Conservation (phyloP, 2,329 filamentous ascomycete species). For the Aspergillus sp. region DNA sequence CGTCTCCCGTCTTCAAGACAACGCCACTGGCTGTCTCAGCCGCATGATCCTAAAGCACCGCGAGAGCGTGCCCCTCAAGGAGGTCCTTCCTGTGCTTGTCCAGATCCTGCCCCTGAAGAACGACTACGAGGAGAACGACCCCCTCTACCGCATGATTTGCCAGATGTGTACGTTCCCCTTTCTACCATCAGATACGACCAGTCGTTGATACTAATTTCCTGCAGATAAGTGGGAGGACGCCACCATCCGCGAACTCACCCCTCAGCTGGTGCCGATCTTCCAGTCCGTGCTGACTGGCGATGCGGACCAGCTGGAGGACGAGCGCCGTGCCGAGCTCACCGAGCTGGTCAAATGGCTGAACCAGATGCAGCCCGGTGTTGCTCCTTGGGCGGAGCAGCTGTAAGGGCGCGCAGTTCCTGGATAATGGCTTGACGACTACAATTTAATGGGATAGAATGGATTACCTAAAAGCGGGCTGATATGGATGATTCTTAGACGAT, state of each 20-base stretch:
- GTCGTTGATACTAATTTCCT: slow-evolving; percentile 12
- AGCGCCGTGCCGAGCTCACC: slow-evolving; percentile 45
- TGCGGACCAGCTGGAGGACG: slow-evolving; percentile 47
- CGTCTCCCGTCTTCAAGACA: slow-evolving; percentile 82
- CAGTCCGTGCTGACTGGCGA: slow-evolving; percentile 45
- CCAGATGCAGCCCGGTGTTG: slow-evolving; percentile 40
- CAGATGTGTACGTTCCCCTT: slow-evolving; percentile 66
- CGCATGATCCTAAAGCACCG: slow-evolving; percentile 90
- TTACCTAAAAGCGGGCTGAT: slow-evolving; percentile 1
- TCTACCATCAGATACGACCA: not conserved
- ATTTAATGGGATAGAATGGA: slow-evolving; percentile 15
- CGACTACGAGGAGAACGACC: slow-evolving; percentile 95
- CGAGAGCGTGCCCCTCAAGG: slow-evolving; percentile 73
- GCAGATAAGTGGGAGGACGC: slow-evolving; percentile 46
- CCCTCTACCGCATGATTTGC: slow-evolving; percentile 86
- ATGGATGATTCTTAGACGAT: slow-evolving; percentile 18
- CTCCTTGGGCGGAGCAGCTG: slow-evolving; percentile 39
- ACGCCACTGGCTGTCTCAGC: slow-evolving; percentile 84
- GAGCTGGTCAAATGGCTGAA: slow-evolving; percentile 50
- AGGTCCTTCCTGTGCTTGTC: slow-evolving; percentile 79
- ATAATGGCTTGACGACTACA: slow-evolving; percentile 8
- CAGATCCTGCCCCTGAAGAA: slow-evolving; percentile 81
- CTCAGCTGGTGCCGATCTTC: slow-evolving; percentile 47
- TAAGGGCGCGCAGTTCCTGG: slow-evolving; percentile 12
- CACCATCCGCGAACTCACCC: slow-evolving; percentile 45